A percentile compares a stretch with the other conserved stretches of the same genome.
Conservation (phyloP, 805 yeast genomes). For the Kuraishia floccosa region DNA sequence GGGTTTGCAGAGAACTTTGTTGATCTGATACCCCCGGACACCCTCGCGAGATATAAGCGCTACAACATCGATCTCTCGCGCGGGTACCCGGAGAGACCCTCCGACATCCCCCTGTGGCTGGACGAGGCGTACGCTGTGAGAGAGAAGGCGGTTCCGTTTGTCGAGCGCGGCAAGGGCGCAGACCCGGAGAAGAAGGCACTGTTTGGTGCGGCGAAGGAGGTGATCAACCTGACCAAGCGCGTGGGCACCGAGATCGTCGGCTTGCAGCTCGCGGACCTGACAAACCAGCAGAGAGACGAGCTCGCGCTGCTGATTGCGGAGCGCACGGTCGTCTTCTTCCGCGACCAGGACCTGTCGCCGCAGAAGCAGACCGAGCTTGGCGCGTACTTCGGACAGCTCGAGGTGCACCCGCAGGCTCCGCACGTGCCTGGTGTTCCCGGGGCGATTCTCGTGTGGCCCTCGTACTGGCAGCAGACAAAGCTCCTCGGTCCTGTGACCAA, state of each 20-base stretch:
- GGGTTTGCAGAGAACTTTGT: too few relatives aligned
- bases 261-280: conserved; percentile 27
- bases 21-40: not conserved
- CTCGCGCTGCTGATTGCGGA: conserved; percentile 31
- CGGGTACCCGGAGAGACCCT: conserved; percentile 3
- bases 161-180: conserved; percentile 23
- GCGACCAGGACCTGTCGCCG: conserved; percentile 33
- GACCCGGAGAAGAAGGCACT: conserved; percentile 30
- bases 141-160: conserved; percentile 20
- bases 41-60: conserved; percentile 1
- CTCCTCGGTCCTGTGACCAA: too few relatives aligned
- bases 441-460: too few relatives aligned
- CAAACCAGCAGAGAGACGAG: conserved; percentile 28
- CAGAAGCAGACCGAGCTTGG: conserved; percentile 32
- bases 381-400: conserved; percentile 32
- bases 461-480: too few relatives aligned
- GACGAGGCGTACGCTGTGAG: conserved; percentile 28
- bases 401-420: conserved; percentile 24
- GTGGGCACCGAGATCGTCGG: conserved; percentile 41
- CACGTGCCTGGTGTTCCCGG: too few relatives aligned
- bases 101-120: conserved; percentile 21
- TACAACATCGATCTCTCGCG: conserved; percentile 1
- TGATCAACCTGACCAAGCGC: conserved; percentile 29
- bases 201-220: conserved; percentile 27
- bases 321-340: conserved; percentile 36